phyloP scores from a whole-genome alignment of 768 basidiomycete genomes.

The Mycena epipterygia region DNA sequence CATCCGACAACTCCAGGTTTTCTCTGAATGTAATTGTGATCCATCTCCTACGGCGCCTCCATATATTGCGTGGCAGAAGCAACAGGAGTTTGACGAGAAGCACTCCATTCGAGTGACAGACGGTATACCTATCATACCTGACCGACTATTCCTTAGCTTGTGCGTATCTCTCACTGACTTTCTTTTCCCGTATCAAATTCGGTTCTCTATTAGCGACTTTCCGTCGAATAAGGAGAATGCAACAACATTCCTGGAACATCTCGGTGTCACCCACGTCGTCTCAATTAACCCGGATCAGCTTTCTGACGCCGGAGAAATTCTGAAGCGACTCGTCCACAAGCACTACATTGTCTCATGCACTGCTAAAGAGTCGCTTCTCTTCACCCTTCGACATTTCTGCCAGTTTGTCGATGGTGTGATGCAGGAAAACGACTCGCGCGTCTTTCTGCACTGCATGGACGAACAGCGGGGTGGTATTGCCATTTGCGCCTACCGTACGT shows the following conservation, averaged over 20 bases:
- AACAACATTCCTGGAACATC: conserved; percentile 49
- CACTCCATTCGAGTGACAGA: conserved; percentile 52
- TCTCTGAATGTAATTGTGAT: conserved; percentile 51
- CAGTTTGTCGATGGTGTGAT: conserved; percentile 51
- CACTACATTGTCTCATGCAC: conserved; percentile 53
- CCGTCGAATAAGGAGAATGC: conserved; percentile 51
- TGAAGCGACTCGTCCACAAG: conserved; percentile 44
- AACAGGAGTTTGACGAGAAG: conserved; percentile 54
- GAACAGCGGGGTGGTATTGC: conserved; percentile 54
- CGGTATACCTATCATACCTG: conserved; percentile 49
- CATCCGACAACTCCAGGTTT: conserved; percentile 54
- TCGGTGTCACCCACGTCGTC: conserved; percentile 55
- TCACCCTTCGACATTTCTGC: conserved; percentile 51
- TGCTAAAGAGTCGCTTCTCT: conserved; percentile 50
- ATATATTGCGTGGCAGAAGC: conserved; percentile 56
- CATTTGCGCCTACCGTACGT: conserved; percentile 57
- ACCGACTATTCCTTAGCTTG: conserved; percentile 53
- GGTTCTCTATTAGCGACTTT: conserved; percentile 48
- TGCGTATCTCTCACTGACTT: conserved; percentile 45
- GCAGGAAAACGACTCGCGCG: conserved; percentile 40
- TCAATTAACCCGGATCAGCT: conserved; percentile 56
- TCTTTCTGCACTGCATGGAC: conserved; percentile 56
- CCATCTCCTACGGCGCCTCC: conserved; percentile 45
- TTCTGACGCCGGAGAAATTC: conserved; percentile 34
- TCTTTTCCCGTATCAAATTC: background rate